Conservation (phyloP, 75 land plant species). For the Cunninghamia lanceolata region DNA sequence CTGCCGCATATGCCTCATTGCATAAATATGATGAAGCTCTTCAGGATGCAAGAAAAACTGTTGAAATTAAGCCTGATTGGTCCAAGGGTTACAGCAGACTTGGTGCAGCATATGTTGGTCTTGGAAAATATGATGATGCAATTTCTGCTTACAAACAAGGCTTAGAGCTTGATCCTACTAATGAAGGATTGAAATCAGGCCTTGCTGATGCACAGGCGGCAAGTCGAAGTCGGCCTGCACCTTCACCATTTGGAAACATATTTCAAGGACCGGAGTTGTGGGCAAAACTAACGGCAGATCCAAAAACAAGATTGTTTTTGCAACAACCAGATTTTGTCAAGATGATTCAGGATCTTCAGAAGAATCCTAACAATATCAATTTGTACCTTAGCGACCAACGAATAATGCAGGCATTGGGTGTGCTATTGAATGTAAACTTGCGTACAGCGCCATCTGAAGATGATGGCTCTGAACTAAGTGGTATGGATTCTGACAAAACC, state of each 20-base stretch:
- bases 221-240: constrained; percentile 14
- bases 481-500: constrained; percentile 7
- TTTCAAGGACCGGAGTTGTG: constrained; percentile 92
- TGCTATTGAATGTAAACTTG: constrained; percentile 70
- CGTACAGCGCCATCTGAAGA: constrained; percentile 32
- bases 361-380: constrained; percentile 72
- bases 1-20: constrained; percentile 94
- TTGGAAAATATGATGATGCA: constrained; percentile 55
- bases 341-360: constrained; percentile 85
- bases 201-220: constrained; percentile 76
- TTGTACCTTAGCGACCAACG: constrained; percentile 73
- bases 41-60: constrained; percentile 85
- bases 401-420: constrained; percentile 90
- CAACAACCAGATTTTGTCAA: constrained; percentile 91
- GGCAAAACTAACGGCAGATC: constrained; percentile 87
- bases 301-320: constrained; percentile 62
- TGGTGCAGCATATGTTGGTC: constrained; percentile 89
- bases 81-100: constrained; percentile 91
- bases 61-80: constrained; percentile 92
- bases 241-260: constrained; percentile 69
- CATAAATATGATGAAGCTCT: constrained; percentile 72
- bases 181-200: constrained; percentile 85
- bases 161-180: constrained; percentile 72
- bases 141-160: constrained; percentile 83
- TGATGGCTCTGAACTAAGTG: constrained; percentile 14